phyloP scores from a whole-genome alignment of 2,329 filamentous ascomycete genomes.

The Penicillium sp. region DNA sequence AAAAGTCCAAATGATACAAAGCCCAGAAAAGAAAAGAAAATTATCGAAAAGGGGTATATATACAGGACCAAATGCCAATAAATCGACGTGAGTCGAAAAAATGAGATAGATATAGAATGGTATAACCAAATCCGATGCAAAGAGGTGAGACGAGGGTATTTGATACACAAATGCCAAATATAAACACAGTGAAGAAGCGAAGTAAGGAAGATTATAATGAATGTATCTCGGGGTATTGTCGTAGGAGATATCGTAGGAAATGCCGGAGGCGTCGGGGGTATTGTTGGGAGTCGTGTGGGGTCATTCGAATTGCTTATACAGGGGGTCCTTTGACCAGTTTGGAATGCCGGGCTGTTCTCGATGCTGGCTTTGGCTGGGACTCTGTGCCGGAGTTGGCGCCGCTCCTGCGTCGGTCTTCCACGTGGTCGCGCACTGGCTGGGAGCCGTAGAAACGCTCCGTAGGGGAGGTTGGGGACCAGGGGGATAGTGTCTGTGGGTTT shows the following conservation, averaged over 20 bases:
- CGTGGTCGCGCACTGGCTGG: conserved; percentile 14
- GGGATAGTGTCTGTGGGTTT: conserved; percentile 12
- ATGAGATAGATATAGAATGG: neutral
- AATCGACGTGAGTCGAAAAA: neutral
- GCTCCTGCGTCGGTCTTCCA: conserved; percentile 16
- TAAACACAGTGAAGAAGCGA: neutral
- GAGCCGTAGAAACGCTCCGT: conserved; percentile 22
- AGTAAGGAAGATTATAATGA: neutral
- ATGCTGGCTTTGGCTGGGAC: neutral
- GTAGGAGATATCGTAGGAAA: conserved; percentile 1
- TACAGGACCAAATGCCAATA: neutral
- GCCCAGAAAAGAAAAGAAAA: neutral
- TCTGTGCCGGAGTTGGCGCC: neutral
- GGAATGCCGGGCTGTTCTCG: conserved; percentile 11
- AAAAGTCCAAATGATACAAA: neutral
- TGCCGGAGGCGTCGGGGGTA: neutral
- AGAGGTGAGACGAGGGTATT: conserved; percentile 2
- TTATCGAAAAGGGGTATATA: conserved; percentile 7
- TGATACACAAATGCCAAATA: conserved; percentile 1
- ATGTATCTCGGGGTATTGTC: conserved; percentile 5
- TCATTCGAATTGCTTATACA: neutral
- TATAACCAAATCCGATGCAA: neutral
- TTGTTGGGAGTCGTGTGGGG: neutral
- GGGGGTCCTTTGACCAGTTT: conserved; percentile 15
- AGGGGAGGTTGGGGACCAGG: conserved; percentile 11